phyloP scores from a whole-genome alignment of 129 eudicot species.

The Lonicera japonica region DNA sequence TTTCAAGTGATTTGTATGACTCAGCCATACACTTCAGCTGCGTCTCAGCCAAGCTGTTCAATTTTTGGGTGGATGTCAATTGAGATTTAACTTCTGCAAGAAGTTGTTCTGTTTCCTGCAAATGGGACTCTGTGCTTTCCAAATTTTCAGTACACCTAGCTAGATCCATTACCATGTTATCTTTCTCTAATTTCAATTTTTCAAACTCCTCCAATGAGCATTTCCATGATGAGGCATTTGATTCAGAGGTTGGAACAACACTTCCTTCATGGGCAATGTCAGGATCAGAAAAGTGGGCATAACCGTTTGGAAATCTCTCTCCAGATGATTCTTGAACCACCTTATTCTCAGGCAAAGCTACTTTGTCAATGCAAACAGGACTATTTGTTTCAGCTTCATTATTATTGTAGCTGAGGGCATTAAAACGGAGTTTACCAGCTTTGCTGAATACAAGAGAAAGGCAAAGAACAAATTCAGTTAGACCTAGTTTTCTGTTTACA shows the following conservation, averaged over 20 bases:
- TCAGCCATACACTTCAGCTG: constrained; percentile 99
- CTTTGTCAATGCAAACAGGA: constrained; percentile 92
- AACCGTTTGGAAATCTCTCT: constrained; percentile 49
- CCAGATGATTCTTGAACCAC: constrained; percentile 28
- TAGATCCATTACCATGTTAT: constrained; percentile 54
- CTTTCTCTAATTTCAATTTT: constrained; percentile 64
- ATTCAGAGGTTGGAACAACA: constrained; percentile 63
- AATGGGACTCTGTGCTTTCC: constrained; percentile 51
- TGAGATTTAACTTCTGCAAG: constrained; percentile 77
- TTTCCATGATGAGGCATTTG: constrained; percentile 43
- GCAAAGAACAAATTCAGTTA: constrained; percentile 48
- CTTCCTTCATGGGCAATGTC: constrained; percentile 72
- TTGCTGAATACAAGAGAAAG: constrained; percentile 54
- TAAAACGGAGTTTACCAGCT: constrained; percentile 48
- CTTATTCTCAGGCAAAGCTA: constrained; percentile 83
- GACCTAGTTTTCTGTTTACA: constrained; percentile 20
- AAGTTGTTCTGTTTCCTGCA: constrained; percentile 61
- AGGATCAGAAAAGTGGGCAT: constrained; percentile 64
- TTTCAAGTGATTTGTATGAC: constrained; percentile 86
- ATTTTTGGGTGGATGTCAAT: constrained; percentile 64
- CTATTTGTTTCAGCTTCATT: constrained; percentile 54
- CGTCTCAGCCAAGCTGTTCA: constrained; percentile 84
- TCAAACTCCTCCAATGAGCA: constrained; percentile 81
- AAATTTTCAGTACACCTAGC: constrained; percentile 57
- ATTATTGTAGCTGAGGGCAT: constrained; percentile 47